These are phyloP conservation scores for Olyra latifolia DNA, from an alignment of 176 grass and related monocot species.

Conservation along the genomic window DNA sequence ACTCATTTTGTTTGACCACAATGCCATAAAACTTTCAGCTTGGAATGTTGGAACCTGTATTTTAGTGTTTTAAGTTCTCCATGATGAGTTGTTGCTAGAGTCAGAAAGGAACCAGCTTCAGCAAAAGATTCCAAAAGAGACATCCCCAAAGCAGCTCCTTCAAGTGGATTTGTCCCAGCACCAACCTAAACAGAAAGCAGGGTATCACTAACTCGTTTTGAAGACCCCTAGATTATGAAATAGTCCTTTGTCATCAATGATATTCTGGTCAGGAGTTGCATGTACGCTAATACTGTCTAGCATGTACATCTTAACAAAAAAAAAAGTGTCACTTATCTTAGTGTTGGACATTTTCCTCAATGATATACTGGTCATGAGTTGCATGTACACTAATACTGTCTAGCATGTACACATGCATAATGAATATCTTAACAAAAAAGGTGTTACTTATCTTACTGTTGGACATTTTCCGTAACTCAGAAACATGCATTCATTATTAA, in stretches of 20 bases:
- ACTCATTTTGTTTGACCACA: neutral
- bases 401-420: neutral
- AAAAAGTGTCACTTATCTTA: neutral
- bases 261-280: conserved; percentile 13
- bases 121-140: conserved; percentile 86
- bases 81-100: conserved; percentile 79
- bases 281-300: neutral
- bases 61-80: conserved; percentile 86
- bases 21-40: conserved; percentile 14
- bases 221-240: neutral
- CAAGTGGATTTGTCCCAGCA: conserved; percentile 85
- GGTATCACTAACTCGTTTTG: neutral
- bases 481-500: conserved; percentile 19
- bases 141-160: conserved; percentile 81
- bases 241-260: conserved; percentile 15
- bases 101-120: conserved; percentile 65
- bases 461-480: neutral
- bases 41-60: conserved; percentile 64
- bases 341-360: conserved; percentile 14
- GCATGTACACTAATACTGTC: neutral
- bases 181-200: conserved; percentile 51
- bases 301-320: neutral
- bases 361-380: conserved; percentile 17
- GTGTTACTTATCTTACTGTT: neutral
- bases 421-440: neutral